Evolutionary conservation across 2,329 filamentous ascomycete species (phyloP).

Genomic region (Graphilbum ipis-grandicollis): DNA sequence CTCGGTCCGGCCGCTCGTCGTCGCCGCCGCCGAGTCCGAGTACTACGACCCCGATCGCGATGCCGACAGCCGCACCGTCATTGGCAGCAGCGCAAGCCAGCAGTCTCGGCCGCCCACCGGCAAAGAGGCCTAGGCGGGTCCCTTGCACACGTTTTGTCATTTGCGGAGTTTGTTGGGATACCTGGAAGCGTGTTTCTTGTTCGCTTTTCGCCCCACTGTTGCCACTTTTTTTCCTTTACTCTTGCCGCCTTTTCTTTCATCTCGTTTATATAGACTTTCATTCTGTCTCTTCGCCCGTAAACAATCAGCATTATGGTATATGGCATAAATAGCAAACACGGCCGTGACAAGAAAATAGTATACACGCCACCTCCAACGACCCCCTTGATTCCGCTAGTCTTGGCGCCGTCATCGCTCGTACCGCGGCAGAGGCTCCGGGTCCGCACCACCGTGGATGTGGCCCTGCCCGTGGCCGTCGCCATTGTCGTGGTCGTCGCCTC

Average conservation of each 20-base stretch:
- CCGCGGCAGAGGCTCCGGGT: slow-evolving; percentile 13
- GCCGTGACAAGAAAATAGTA: no score
- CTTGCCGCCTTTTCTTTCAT: no score
- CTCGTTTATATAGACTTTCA: no score
- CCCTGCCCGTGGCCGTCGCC: background rate
- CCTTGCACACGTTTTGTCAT: no score
- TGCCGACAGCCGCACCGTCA: slow-evolving; percentile 21
- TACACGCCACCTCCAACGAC: no score
- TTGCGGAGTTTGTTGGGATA: no score
- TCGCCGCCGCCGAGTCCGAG: slow-evolving; percentile 4
- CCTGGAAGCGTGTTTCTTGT: no score
- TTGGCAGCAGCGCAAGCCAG: slow-evolving; percentile 20
- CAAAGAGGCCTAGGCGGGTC: no score
- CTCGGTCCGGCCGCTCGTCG: background rate
- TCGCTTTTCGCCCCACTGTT: no score
- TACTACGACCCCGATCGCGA: slow-evolving; percentile 27
- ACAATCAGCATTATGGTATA: background rate
- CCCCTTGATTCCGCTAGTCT: background rate
- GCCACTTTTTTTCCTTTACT: no score
- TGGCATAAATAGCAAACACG: no score
- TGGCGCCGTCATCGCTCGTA: slow-evolving; percentile 12
- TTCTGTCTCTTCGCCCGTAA: no score
- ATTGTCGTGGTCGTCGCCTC: background rate
- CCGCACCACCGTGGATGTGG: background rate
- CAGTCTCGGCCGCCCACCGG: slow-evolving; percentile 12